phyloP scores from a whole-genome alignment of 225 moss, liverwort and hornwort species.

The Ulota crispa region DNA sequence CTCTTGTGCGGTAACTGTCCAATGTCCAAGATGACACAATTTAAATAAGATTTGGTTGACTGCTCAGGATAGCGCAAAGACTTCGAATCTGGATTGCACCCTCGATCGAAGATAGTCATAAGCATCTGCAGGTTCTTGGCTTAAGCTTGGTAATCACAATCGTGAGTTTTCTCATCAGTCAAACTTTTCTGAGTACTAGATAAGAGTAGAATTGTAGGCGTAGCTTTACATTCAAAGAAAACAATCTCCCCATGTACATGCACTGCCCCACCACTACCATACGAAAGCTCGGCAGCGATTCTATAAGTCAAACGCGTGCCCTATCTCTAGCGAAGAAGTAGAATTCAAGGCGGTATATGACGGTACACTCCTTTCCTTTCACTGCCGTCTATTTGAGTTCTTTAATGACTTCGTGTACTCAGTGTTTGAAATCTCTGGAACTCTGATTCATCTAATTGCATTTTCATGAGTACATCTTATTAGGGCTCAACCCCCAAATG shows the following conservation, averaged over 20 bases:
- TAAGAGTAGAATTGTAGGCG: neutral
- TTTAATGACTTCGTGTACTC: neutral
- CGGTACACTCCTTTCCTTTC: neutral
- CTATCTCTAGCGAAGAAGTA: neutral
- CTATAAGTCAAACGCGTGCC: neutral
- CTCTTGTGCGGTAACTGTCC: neutral
- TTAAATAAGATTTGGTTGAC: slow-evolving; percentile 30
- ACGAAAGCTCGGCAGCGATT: neutral
- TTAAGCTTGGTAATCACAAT: slow-evolving; percentile 18
- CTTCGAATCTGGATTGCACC: slow-evolving; percentile 34
- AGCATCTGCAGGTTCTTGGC: slow-evolving; percentile 20
- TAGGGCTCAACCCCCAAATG: too few species aligned
- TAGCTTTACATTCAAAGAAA: neutral
- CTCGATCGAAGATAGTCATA: slow-evolving; percentile 22
- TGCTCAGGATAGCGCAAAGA: slow-evolving; percentile 30
- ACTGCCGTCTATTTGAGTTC: neutral
- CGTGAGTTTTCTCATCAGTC: slow-evolving; percentile 20
- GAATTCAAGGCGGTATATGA: neutral
- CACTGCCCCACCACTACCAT: neutral
- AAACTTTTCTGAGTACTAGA: slow-evolving; percentile 15
- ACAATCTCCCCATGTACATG: neutral
- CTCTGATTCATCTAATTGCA: neutral
- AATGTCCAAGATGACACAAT: neutral
- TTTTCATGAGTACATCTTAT: too few species aligned
- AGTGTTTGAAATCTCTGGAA: neutral